Evolutionary conservation across 805 yeast species (phyloP), one percentile per base, ranked within the genome.

Genomic region (Starmerella cellae): DNA sequence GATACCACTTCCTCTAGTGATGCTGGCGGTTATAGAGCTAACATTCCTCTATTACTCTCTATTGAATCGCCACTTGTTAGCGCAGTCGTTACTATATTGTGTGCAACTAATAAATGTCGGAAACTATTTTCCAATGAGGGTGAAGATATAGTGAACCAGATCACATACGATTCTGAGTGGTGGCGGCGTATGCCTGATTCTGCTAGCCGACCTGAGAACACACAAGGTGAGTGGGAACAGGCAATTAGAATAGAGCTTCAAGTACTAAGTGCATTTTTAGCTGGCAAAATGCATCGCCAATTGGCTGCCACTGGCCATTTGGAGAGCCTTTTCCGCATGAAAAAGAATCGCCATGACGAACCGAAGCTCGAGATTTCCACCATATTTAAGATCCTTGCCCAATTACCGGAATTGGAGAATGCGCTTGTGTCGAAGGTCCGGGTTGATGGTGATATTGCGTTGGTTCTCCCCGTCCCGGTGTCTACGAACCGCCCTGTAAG

Each of bases 101-200:
- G 41, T 27, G 42, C 45, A 5, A 37, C 52, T 5, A 4, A 6
- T 1, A 24, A 38, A 2, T 16, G 41, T 26, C 36, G 38, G 8
- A 4, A 37, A 4, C 30, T 24, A 2, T 37, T 48, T 27, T 35
- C 46, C 11, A 48, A 48, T 30, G 9, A 32, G 13, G 49, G 49
- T 16, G 20, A 23, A 4, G 48, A 48, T 27, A 17, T 45, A 9
- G 35, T 39, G 4, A 26, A 16, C 11, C 34, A 33, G 4, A 17
- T 48, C 14, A 10, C 14, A 10, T 48, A 42, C 27, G 31, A 27
- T n/a, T 23, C 35, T 2, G 42, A 46, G n/a, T 46, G 52, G 49
- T 48, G 42, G 41, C 34, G 38, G 22, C 29, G 35, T 5, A 22
- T 44, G 29, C 27, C 42, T 2, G 16, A 32, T 3, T 9, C 20